Conservation (phyloP, 805 yeast species). For the fission yeast (Schizosaccharomyces pombe) region DNA sequence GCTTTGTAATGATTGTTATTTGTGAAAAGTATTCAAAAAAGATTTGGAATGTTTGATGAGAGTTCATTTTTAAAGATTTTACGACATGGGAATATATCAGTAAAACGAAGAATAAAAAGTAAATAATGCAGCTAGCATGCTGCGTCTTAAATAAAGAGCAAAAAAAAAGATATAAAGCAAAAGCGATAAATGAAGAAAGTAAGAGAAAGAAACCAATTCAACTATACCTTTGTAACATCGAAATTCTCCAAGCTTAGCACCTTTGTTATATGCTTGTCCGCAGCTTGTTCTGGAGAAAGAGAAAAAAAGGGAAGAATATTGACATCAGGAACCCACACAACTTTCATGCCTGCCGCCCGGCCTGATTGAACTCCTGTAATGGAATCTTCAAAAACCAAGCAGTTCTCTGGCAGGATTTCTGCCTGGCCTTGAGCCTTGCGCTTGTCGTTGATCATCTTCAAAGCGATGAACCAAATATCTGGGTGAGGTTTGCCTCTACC, state of each 20-base stretch:
- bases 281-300: background rate
- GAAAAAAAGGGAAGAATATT: conserved; percentile 23
- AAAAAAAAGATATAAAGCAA: too few relatives aligned
- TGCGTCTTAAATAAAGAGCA: too few relatives aligned
- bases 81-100: too few relatives aligned
- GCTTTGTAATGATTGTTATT: too few relatives aligned
- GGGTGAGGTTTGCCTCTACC: conserved; percentile 91
- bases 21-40: too few relatives aligned
- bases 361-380: conserved; percentile 78
- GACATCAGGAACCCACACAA: conserved; percentile 81
- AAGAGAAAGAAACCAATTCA: background rate
- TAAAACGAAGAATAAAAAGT: too few relatives aligned
- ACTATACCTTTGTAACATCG: background rate
- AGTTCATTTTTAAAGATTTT: too few relatives aligned
- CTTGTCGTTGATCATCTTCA: conserved; percentile 39
- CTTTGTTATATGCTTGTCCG: background rate
- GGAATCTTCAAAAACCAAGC: conserved; percentile 87
- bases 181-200: too few relatives aligned
- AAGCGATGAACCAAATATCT: conserved; percentile 72
- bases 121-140: too few relatives aligned
- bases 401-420: conserved; percentile 46
- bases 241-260: background rate
- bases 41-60: too few relatives aligned
- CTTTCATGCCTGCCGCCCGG: conserved; percentile 54
- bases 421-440: conserved; percentile 12